Evolutionary conservation across 1,284 basidiomycete genomes (phyloP), one percentile per base, ranked within the genome.

Genomic region (Trichosporon asahii): DNA sequence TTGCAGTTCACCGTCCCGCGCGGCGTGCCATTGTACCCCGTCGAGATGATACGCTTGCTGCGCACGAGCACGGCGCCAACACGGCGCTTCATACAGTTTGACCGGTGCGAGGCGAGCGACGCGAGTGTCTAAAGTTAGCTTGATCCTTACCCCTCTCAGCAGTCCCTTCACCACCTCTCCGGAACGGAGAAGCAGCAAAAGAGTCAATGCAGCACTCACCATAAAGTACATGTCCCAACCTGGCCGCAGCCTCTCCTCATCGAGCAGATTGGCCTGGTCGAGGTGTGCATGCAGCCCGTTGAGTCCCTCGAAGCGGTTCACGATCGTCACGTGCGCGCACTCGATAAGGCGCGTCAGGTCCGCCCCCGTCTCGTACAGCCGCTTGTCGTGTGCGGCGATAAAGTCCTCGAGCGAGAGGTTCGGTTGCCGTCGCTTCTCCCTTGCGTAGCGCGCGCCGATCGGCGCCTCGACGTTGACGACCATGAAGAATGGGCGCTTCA

Each of bases 21-120:
- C 9, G 97, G 93, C 0, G 97, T 99, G 3, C 97, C 97, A 79
- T 99, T 99, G 84, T 99, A 99, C 85, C 97, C 97, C 0, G 97
- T 98, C n/a, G 93, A 89, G 46, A 99, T 86, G 66, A 99, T 92
- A 29, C 95, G 88, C 75, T 92, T 90, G 2, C 75, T 82, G 3
- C 92, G 88, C 33, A 98, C 94, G 49, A 98, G 86, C 18, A 98
- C 89, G 0, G 94, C 95, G 14, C 95, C 95, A 0, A 98, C 95
- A 1, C 97, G 88, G 3, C 97, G 89, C 80, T 99, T 99, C 96
- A 98, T 98, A 82, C 91, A 98, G 80, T 94, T 98, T n/a, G 90
- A 93, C 53, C 91, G 87, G 75, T 89, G 90, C 7, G 90, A 94
- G 3, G 94, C 94, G 57, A 97, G 87, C 14, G 91, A 90, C 7